A percentile compares a stretch with the other conserved stretches of the same genome.
Evolutionary conservation across 768 basidiomycete species (phyloP).

Genomic region (Podaxis sp.): DNA sequence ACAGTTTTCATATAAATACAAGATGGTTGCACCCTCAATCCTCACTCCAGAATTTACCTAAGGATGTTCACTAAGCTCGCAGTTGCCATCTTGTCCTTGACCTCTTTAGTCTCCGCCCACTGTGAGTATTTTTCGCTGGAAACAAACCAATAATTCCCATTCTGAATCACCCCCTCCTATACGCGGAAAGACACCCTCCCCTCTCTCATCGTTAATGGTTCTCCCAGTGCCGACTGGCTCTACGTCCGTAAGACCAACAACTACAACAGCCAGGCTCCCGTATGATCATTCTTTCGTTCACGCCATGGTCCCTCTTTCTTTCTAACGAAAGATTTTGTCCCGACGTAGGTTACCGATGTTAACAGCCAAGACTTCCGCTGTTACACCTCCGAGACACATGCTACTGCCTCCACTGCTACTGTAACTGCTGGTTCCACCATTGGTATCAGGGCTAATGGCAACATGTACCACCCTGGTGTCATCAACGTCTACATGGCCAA

Average conservation of each 20-base stretch:
- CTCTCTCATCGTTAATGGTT: conserved; percentile 38
- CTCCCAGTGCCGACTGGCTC: conserved; percentile 35
- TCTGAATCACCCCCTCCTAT: not conserved
- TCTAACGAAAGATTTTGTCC: not conserved
- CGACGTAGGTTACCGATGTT: conserved; percentile 40
- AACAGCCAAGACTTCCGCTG: conserved; percentile 46
- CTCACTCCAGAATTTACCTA: not conserved
- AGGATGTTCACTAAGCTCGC: conserved; percentile 24
- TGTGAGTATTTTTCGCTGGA: conserved; percentile 18
- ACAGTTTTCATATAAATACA: not conserved
- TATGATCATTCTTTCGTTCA: conserved; percentile 15
- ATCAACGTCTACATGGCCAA: conserved; percentile 44
- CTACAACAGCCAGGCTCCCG: conserved; percentile 37
- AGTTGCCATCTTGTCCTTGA: conserved; percentile 21
- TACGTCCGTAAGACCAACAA: conserved; percentile 47
- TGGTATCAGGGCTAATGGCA: conserved; percentile 39
- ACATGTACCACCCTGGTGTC: conserved; percentile 50
- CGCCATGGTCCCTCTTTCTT: not conserved
- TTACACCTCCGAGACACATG: conserved; percentile 38
- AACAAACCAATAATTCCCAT: not conserved
- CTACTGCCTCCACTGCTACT: conserved; percentile 40
- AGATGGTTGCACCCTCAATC: not conserved
- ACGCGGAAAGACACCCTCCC: conserved; percentile 26
- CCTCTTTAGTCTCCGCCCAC: conserved; percentile 22
- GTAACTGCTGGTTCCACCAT: conserved; percentile 44